These are phyloP conservation scores for Chlorella sp. DNA, from an alignment of 139 green algal species.

Conservation along the genomic window DNA sequence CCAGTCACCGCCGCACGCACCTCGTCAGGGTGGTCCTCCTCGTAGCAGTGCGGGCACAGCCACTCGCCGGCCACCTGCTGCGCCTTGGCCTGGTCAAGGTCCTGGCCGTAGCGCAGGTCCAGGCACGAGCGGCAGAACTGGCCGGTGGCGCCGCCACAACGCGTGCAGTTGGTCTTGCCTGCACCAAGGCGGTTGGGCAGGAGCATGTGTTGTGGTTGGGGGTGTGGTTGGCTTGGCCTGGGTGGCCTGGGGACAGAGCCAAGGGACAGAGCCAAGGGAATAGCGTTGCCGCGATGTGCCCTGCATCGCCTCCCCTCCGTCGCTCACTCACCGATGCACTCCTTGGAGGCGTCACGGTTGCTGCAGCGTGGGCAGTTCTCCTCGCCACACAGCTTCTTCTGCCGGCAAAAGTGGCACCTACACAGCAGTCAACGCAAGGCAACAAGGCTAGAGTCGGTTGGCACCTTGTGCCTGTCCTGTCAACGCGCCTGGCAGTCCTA, in stretches of 20 bases:
- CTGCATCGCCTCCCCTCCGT: background rate
- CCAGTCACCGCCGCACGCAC: background rate
- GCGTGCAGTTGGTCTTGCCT: conserved; percentile 61
- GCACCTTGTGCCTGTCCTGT: too few species aligned
- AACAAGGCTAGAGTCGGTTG: too few species aligned
- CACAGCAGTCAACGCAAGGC: too few species aligned
- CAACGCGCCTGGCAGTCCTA: too few species aligned
- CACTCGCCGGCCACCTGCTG: conserved; percentile 35
- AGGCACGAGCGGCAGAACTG: conserved; percentile 69
- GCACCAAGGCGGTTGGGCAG: background rate
- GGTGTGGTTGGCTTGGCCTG: background rate
- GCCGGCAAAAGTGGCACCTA: conserved; percentile 72
- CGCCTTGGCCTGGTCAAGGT: conserved; percentile 35
- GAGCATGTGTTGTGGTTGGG: background rate
- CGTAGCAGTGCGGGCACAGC: conserved; percentile 75
- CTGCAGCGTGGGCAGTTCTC: conserved; percentile 53
- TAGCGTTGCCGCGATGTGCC: background rate
- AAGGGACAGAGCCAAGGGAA: background rate
- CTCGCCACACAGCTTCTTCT: conserved; percentile 77
- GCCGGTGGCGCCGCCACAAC: conserved; percentile 40
- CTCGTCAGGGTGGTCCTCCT: conserved; percentile 52
- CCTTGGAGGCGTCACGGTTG: conserved; percentile 24
- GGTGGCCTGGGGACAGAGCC: background rate
- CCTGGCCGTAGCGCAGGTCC: conserved; percentile 48
- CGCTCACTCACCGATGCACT: conserved; percentile 41